Evolutionary conservation across 805 yeast species (phyloP).

Genomic region (Aciculoconidium aculeatum): DNA sequence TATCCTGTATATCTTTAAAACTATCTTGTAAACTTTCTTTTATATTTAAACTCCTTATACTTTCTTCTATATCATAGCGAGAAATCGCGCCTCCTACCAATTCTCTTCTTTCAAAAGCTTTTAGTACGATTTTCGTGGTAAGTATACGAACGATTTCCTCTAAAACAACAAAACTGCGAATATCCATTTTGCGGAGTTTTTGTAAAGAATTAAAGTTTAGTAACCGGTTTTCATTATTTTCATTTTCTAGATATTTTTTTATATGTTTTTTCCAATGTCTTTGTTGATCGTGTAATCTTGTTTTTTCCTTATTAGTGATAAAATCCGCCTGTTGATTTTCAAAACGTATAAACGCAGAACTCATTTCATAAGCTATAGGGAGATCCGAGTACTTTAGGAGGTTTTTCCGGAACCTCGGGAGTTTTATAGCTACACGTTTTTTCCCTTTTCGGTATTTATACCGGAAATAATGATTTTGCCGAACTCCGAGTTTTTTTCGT

Average conservation of each 20-base stretch:
- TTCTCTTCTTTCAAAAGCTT: too few relatives aligned
- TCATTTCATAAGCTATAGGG: constrained; percentile 51
- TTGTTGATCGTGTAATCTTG: constrained; percentile 5
- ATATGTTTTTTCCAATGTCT: constrained; percentile 3
- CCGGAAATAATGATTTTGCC: too few relatives aligned
- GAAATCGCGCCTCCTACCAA: too few relatives aligned
- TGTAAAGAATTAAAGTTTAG: constrained; percentile 4
- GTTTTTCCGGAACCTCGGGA: constrained; percentile 8
- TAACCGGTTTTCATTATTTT: too few relatives aligned
- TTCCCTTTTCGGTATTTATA: constrained; percentile 8
- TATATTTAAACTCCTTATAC: too few relatives aligned
- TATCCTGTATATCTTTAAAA: too few relatives aligned
- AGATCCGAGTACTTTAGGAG: constrained; percentile 37
- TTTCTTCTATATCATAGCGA: too few relatives aligned
- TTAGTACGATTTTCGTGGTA: too few relatives aligned
- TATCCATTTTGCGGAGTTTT: too few relatives aligned
- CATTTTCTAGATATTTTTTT: constrained; percentile 1
- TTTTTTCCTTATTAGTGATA: constrained; percentile 16
- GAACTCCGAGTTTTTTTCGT: constrained; percentile 3
- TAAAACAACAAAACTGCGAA: too few relatives aligned
- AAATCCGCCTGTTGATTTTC: constrained; percentile 38
- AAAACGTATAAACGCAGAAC: constrained; percentile 32
- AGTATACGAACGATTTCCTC: too few relatives aligned
- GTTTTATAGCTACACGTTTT: constrained; percentile 5
- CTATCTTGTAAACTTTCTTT: too few relatives aligned